Base-by-base conservation (phyloP, 2,329 filamentous ascomycete species). In the Pyricularia pennisetigena region DNA sequence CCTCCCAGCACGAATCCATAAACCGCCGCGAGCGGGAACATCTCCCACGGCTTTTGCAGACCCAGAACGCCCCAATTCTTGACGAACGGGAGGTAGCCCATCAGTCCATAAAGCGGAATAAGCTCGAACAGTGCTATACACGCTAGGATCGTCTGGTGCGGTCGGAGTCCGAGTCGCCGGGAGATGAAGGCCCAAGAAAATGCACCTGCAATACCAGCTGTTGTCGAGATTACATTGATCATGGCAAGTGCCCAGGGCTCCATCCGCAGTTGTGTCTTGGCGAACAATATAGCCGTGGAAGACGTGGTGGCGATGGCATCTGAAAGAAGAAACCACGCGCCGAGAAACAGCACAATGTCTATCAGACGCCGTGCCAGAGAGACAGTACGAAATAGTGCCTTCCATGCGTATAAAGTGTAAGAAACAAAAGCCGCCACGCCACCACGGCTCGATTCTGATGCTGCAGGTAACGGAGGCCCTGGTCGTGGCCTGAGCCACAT, bases 1-100 rank as follows among this genome's bases (percentile, higher is more conserved):
- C 95, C 95, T n/a, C 95, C 95, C 32, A 98, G 87, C 1, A 98
- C 94, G 66, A 99, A 87, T 0, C 95, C 95, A 77, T 97, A 98
- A 14, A 98, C 87, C 3, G 91, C 91, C 0, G 93, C 94, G 0
- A 99, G 80, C 0, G 92, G 92, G 74, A 95, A 98, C 92, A 99
- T 97, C 74, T 99, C 95, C 92, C 93, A 97, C 3, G 92, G 90
- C 75, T 95, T 89, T 77, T 97, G 93, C n/a, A 99, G 83, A 1
- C 95, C 95, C 59, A 93, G 80, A 5, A 92, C 88, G 0, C 93
- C 94, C 78, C 90, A 87, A 8, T 83, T 80, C 73, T 88, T 85
- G 64, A 99, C 85, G 7, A 92, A 87, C 0, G 94, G 93, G 20
- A 98, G 83, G 75, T 95, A 97, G 0, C 94, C 94, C 23, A 97